These are phyloP conservation scores for Salix exigua DNA, from an alignment of 345 rosid genomes.

Conservation along the genomic window DNA sequence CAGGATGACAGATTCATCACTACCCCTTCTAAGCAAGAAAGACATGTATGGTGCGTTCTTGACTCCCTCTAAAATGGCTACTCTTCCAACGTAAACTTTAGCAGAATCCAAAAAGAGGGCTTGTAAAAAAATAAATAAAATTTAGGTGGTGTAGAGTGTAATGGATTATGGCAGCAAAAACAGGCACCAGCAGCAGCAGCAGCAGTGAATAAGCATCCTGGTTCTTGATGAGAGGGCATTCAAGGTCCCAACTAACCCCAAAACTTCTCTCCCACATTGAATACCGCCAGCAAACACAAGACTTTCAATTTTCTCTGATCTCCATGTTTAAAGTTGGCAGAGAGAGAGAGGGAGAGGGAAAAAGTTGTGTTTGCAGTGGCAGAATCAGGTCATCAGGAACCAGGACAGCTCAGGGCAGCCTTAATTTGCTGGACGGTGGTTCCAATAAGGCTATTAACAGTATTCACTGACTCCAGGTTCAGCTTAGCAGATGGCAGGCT, in stretches of 20 bases:
- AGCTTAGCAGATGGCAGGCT: constrained; percentile 82
- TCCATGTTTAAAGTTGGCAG: constrained; percentile 39
- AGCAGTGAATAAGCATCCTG: constrained; percentile 33
- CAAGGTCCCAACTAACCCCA: constrained; percentile 47
- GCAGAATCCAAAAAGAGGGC: constrained; percentile 17
- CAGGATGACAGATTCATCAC: background rate
- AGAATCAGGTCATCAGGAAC: constrained; percentile 41
- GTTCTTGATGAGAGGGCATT: constrained; percentile 46
- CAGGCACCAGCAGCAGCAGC: constrained; percentile 19
- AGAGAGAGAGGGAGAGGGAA: constrained; percentile 22
- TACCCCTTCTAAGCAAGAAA: constrained; percentile 17
- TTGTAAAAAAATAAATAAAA: constrained; percentile 16
- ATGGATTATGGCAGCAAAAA: constrained; percentile 40
- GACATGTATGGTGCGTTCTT: constrained; percentile 91
- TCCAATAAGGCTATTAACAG: constrained; percentile 81
- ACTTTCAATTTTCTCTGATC: constrained; percentile 35
- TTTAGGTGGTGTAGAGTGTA: constrained; percentile 35
- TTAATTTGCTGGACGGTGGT: constrained; percentile 91
- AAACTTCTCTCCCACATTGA: constrained; percentile 32
- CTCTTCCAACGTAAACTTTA: constrained; percentile 14
- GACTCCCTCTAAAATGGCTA: constrained; percentile 51
- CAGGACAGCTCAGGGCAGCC: constrained; percentile 75
- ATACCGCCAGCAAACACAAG: constrained; percentile 32
- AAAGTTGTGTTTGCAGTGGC: constrained; percentile 41
- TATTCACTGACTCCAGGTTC: constrained; percentile 88